A percentile compares a stretch with the other conserved stretches of the same genome.
Evolutionary conservation across 1,284 basidiomycete species (phyloP).

Genomic region (Ceratobasidium sp.): DNA sequence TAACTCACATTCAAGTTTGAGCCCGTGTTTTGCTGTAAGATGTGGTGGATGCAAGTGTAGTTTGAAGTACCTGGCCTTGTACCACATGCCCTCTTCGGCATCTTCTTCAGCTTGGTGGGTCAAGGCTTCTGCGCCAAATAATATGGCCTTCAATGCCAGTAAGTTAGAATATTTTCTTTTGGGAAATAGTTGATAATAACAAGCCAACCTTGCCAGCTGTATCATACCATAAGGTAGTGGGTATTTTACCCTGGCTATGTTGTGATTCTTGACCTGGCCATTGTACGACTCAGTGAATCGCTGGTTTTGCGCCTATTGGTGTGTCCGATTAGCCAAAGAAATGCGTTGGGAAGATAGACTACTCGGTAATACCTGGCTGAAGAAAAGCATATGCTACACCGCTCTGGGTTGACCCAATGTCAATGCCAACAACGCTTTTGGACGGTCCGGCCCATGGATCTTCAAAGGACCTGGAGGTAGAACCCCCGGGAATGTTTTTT

Average conservation of each 20-base stretch:
- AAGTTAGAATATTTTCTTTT: too few relatives aligned
- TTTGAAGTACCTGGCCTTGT: slow-evolving; percentile 37
- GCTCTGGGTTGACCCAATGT: too few relatives aligned
- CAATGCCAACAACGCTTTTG: slow-evolving; percentile 33
- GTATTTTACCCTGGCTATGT: slow-evolving; percentile 25
- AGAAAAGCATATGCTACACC: too few relatives aligned
- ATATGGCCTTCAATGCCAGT: background rate
- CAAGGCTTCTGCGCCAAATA: slow-evolving; percentile 34
- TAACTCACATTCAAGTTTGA: background rate
- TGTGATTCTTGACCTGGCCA: slow-evolving; percentile 38
- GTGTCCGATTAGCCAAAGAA: background rate
- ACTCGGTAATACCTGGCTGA: slow-evolving; percentile 9
- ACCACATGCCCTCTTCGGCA: slow-evolving; percentile 32
- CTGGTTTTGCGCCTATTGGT: background rate
- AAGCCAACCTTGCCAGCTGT: slow-evolving; percentile 1
- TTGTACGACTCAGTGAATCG: slow-evolving; percentile 24
- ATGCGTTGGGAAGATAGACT: background rate
- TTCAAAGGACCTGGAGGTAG: background rate
- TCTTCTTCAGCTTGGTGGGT: slow-evolving; percentile 6
- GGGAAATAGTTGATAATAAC: background rate
- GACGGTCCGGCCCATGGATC: slow-evolving; percentile 5
- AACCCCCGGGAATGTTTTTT: too few relatives aligned
- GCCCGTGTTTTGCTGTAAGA: background rate
- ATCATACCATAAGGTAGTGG: slow-evolving; percentile 37
- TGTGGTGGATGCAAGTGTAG: slow-evolving; percentile 34